phyloP scores from a whole-genome alignment of 2,329 filamentous ascomycete genomes.

The Claviceps maximensis region DNA sequence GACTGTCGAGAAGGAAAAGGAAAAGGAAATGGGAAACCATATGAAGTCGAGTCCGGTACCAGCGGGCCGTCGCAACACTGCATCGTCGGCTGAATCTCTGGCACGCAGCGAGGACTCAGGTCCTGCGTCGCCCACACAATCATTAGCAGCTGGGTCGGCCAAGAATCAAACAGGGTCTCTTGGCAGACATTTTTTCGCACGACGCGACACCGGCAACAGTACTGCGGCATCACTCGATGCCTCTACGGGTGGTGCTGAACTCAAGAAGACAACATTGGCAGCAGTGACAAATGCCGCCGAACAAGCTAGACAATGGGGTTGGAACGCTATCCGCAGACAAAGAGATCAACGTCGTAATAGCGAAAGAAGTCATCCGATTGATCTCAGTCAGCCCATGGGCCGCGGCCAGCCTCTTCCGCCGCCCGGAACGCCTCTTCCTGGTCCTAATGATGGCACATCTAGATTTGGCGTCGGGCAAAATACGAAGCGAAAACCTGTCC shows the following conservation, averaged over 20 bases:
- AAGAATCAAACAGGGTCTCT: slow-evolving; percentile 27
- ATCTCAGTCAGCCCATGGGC: slow-evolving; percentile 59
- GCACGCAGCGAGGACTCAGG: slow-evolving; percentile 12
- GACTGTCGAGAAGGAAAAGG: slow-evolving; percentile 25
- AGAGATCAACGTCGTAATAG: slow-evolving; percentile 27
- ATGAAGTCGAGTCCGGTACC: slow-evolving; percentile 15
- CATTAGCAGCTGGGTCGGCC: slow-evolving; percentile 22
- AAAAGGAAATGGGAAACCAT: slow-evolving; percentile 22
- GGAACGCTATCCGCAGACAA: slow-evolving; percentile 40
- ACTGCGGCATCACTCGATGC: slow-evolving; percentile 23
- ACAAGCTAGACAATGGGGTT: slow-evolving; percentile 45
- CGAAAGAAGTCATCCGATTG: slow-evolving; percentile 22
- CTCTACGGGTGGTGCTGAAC: slow-evolving; percentile 20
- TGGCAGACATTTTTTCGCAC: slow-evolving; percentile 26
- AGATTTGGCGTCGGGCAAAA: slow-evolving; percentile 44
- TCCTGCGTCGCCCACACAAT: slow-evolving; percentile 16
- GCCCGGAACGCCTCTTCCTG: slow-evolving; percentile 63
- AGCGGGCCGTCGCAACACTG: slow-evolving; percentile 22
- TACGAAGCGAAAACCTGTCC: slow-evolving; percentile 52
- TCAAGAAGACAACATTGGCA: slow-evolving; percentile 37
- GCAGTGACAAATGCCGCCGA: slow-evolving; percentile 42
- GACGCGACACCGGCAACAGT: slow-evolving; percentile 23
- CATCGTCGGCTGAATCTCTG: slow-evolving; percentile 23
- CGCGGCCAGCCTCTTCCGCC: slow-evolving; percentile 71
- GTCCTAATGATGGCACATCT: slow-evolving; percentile 45